phyloP scores from a whole-genome alignment of 345 rosid species.

The Euclidium syriacum region DNA sequence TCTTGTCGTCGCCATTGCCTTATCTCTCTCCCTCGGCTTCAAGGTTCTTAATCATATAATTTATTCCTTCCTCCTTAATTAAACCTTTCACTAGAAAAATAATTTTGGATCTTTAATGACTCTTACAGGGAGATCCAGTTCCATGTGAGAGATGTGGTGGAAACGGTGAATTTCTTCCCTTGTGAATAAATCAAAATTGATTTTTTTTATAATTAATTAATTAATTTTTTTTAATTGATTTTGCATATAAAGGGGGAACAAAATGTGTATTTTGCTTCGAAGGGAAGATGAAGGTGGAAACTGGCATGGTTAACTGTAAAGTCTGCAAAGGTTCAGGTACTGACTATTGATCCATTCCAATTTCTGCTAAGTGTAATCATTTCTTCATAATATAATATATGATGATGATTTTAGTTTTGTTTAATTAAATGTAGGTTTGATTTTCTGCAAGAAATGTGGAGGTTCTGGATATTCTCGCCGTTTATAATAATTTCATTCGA shows the following conservation, averaged over 20 bases:
- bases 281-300: slow-evolving; percentile 88
- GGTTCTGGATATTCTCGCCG: slow-evolving; percentile 27
- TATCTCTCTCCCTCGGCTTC: slow-evolving; percentile 79
- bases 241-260: slow-evolving; percentile 59
- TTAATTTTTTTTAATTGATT: background rate
- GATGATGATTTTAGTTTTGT: background rate
- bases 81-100: background rate
- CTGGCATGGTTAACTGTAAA: slow-evolving; percentile 62
- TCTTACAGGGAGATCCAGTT: slow-evolving; percentile 85
- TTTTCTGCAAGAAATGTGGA: slow-evolving; percentile 24
- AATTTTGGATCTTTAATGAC: background rate
- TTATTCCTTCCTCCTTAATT: background rate
- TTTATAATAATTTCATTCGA: slow-evolving; percentile 2
- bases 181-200: background rate
- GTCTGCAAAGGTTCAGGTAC: slow-evolving; percentile 97
- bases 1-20: slow-evolving; percentile 72
- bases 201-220: background rate
- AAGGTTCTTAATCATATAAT: slow-evolving; percentile 40
- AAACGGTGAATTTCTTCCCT: slow-evolving; percentile 46
- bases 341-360: too few species aligned
- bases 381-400: too few species aligned
- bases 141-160: slow-evolving; percentile 91
- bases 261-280: slow-evolving; percentile 76
- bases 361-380: too few species aligned
- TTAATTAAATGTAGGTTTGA: slow-evolving; percentile 14